Evolutionary conservation across 306 rosid genomes (phyloP), one percentile per base, ranked within the genome.

Genomic region (Myrica gale): DNA sequence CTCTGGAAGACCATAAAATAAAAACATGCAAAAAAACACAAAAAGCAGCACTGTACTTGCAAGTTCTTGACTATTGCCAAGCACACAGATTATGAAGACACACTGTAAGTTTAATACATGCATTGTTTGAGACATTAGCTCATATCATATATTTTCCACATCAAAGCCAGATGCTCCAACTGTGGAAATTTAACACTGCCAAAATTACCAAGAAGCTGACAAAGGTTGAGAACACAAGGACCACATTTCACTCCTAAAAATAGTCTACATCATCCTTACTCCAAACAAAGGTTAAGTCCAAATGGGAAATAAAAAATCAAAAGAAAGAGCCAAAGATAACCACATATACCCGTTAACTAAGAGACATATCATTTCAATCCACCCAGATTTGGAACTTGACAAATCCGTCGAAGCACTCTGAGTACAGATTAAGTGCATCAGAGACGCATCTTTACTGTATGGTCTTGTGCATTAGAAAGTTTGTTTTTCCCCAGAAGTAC

Each of bases 1-100:
- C 83, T 92, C 98, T 94, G 92, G 71, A 73, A 77, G 82, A 79
- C 41, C 19, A 7, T 17, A 21, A 48, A 45, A 45, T 21, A 23
- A 45, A 12, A 44, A 44, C 46, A 45, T 43, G 54, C 54, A 45
- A 46, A 37, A 10, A 41, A 17, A 41, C 13, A 42, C 32, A 42
- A 41, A 43, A 66, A 17, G n/a, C 50, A 66, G 70, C 70, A n/a
- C n/a, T 42, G 7, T 17, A 42, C 10, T 61, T 12, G 41, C 5
- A n/a, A 26, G 9, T 61, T 61, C 7, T 32, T 37, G 43, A 61
- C 42, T 12, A 61, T 61, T 11, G 16, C 16, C 68, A 61, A 61
- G 37, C 16, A 61, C 15, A 32, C 68, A 61, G 43, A 61, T 12
- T 17, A 43, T 65, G 50, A 65, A 65, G 15, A 65, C 70, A n/a